phyloP scores from a whole-genome alignment of 306 rosid species.

The Lotus japonicus region DNA sequence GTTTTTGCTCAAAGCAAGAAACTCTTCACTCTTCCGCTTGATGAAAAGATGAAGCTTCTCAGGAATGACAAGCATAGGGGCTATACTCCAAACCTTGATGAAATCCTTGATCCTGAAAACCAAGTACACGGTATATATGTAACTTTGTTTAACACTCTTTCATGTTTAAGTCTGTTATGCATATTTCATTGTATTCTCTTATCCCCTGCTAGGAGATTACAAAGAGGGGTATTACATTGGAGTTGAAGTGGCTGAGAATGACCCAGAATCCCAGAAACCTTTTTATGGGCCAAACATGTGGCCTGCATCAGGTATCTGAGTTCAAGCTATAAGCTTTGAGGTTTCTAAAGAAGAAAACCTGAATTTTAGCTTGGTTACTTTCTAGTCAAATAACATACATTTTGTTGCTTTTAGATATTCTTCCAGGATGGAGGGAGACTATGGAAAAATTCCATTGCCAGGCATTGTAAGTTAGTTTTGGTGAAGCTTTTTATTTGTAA shows the following conservation, averaged over 20 bases:
- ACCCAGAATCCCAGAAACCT: slow-evolving; percentile 55
- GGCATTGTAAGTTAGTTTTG: slow-evolving; percentile 64
- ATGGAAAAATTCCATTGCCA: slow-evolving; percentile 78
- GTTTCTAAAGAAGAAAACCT: neutral
- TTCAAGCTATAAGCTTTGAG: neutral
- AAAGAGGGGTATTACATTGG: slow-evolving; percentile 94
- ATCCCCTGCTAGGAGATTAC: slow-evolving; percentile 55
- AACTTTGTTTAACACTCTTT: too few relatives aligned
- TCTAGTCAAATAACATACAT: neutral
- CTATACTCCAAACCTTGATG: slow-evolving; percentile 82
- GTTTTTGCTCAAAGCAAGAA: slow-evolving; percentile 64
- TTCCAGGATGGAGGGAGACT: slow-evolving; percentile 76
- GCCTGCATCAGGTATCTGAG: slow-evolving; percentile 71
- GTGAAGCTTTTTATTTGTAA: neutral
- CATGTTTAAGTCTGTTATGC: neutral
- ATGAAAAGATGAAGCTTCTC: slow-evolving; percentile 67
- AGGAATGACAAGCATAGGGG: slow-evolving; percentile 73
- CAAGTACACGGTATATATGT: slow-evolving; percentile 55
- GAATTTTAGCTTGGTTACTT: neutral
- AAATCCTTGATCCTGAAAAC: slow-evolving; percentile 63
- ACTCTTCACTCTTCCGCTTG: slow-evolving; percentile 47
- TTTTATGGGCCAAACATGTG: slow-evolving; percentile 79
- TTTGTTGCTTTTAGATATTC: slow-evolving; percentile 38
- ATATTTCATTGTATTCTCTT: neutral
- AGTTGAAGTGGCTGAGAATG: slow-evolving; percentile 51